A percentile compares a stretch with the other conserved stretches of the same genome.
Conservation (phyloP, 2,329 filamentous ascomycete genomes). For the Botryotinia convoluta region DNA sequence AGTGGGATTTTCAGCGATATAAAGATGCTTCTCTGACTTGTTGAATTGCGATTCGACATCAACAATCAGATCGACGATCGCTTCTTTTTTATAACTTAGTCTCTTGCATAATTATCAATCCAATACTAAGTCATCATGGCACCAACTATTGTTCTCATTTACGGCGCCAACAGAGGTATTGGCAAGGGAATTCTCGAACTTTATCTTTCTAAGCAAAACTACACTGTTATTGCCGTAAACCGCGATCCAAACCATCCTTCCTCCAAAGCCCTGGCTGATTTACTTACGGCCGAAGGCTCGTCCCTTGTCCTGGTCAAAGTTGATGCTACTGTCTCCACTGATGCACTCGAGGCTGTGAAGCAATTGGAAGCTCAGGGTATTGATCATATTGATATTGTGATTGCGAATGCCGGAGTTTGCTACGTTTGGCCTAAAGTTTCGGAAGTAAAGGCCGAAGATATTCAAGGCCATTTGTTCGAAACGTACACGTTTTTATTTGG, state of each 20-base stretch:
- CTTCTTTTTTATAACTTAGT: not conserved
- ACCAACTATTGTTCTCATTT: constrained; percentile 21
- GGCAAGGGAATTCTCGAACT: constrained; percentile 39
- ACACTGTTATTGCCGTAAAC: constrained; percentile 42
- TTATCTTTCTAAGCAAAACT: constrained; percentile 40
- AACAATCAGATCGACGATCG: not conserved
- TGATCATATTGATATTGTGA: constrained; percentile 35
- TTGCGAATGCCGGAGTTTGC: constrained; percentile 49
- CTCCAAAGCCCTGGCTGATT: constrained; percentile 33
- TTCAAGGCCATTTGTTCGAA: not conserved
- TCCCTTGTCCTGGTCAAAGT: constrained; percentile 45
- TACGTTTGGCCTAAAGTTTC: not conserved
- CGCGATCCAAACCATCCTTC: constrained; percentile 34
- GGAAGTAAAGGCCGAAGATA: not conserved
- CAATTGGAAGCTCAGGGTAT: constrained; percentile 29
- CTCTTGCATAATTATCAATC: not conserved
- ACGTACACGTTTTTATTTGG: not conserved
- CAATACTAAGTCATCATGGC: not conserved
- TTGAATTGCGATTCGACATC: not conserved
- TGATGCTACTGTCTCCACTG: constrained; percentile 41
- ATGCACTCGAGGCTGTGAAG: constrained; percentile 40
- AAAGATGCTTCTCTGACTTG: not conserved
- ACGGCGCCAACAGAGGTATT: constrained; percentile 27
- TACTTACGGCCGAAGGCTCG: constrained; percentile 32
- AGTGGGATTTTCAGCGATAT: not conserved